phyloP scores from a whole-genome alignment of 2,329 filamentous ascomycete genomes.

The Fusarium longipes region DNA sequence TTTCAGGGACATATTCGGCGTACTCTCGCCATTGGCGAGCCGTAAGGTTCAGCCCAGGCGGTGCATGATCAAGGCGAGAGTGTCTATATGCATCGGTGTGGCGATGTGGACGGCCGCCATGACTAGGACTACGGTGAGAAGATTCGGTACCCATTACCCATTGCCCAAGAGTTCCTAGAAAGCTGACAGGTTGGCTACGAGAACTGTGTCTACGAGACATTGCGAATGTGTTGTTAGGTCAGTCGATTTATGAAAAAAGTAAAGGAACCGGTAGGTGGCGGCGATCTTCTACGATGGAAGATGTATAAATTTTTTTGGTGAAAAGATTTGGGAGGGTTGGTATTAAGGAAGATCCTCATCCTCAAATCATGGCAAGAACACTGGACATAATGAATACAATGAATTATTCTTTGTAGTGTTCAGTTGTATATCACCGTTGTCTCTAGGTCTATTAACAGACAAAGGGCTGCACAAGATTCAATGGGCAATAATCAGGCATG shows the following conservation, averaged over 20 bases:
- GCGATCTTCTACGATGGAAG: background rate
- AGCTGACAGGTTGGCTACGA: background rate
- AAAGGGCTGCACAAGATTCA: constrained; percentile 8
- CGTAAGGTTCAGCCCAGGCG: constrained; percentile 8
- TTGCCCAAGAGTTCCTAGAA: constrained; percentile 25
- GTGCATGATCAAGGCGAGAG: constrained; percentile 14
- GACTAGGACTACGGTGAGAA: background rate
- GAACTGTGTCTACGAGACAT: constrained; percentile 3
- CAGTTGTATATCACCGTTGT: background rate
- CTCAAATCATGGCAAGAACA: background rate
- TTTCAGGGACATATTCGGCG: constrained; percentile 4
- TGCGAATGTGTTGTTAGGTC: background rate
- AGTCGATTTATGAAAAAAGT: background rate
- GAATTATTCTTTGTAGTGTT: background rate
- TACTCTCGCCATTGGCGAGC: constrained; percentile 10
- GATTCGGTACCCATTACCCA: constrained; percentile 3
- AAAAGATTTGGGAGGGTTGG: background rate
- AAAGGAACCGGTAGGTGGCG: background rate
- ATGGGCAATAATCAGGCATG: background rate
- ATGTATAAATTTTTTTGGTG: background rate
- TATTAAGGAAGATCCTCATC: too few species aligned
- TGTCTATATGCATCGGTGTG: background rate
- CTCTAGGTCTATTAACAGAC: background rate
- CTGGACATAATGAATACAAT: background rate
- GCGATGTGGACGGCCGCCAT: background rate